These are phyloP conservation scores for Penicillium soppii DNA, from an alignment of 495 filamentous ascomycete species.

Conservation along the genomic window DNA sequence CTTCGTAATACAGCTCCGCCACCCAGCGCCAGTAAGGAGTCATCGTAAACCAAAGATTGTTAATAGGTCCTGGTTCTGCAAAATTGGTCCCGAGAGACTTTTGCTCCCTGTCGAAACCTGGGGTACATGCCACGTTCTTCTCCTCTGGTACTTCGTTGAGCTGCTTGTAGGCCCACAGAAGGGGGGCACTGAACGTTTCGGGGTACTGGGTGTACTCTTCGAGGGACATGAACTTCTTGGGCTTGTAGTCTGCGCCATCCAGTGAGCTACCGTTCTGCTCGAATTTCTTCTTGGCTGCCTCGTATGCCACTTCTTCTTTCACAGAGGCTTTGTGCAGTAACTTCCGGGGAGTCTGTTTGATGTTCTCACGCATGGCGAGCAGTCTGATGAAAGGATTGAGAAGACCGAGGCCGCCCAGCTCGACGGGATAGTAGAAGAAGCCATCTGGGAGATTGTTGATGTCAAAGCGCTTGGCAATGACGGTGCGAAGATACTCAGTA, in stretches of 20 bases:
- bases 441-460: slow-evolving; percentile 60
- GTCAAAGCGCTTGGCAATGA: slow-evolving; percentile 54
- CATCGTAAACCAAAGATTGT: slow-evolving; percentile 39
- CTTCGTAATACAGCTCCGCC: slow-evolving; percentile 55
- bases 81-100: slow-evolving; percentile 20
- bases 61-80: slow-evolving; percentile 23
- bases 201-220: slow-evolving; percentile 53
- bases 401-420: slow-evolving; percentile 58
- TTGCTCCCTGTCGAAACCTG: slow-evolving; percentile 23
- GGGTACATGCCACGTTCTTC: slow-evolving; percentile 29
- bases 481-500: slow-evolving; percentile 54
- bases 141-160: slow-evolving; percentile 41
- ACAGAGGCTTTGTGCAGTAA: slow-evolving; percentile 46
- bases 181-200: slow-evolving; percentile 42
- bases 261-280: slow-evolving; percentile 28
- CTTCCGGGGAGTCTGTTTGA: slow-evolving; percentile 44
- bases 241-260: slow-evolving; percentile 20
- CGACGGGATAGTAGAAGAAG: slow-evolving; percentile 65
- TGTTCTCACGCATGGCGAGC: slow-evolving; percentile 52
- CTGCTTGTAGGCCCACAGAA: slow-evolving; percentile 33
- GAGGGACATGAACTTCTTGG: slow-evolving; percentile 49
- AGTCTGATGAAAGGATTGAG: slow-evolving; percentile 56
- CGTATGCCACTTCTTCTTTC: slow-evolving; percentile 46
- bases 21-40: slow-evolving; percentile 64
- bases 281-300: slow-evolving; percentile 41